Evolutionary conservation across 768 basidiomycete genomes (phyloP), one percentile per base, ranked within the genome.

Genomic region (Sporobolomyces pararoseus): DNA sequence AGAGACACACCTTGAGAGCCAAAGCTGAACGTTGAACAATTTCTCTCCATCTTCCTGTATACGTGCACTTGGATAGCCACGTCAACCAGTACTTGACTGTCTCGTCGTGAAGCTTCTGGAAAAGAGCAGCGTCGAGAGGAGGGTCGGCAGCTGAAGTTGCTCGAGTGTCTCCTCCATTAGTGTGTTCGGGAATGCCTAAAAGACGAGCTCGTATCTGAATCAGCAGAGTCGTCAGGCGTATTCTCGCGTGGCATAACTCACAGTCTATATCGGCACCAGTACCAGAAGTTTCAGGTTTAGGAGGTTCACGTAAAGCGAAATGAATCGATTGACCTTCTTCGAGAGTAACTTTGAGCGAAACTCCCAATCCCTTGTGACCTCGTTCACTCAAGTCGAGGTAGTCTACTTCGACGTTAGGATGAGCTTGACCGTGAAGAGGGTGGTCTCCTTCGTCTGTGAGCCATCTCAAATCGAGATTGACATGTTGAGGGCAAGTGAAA

Each of bases 11-110:
- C 80, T 98, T 98, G 71, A 97, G 82, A 0, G 92, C 90, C n/a
- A 97, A 83, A 1, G 92, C 95, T 66, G 90, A 92, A 29, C 94
- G 86, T 76, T 91, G 86, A 7, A 98, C 93, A 3, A 89, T 87
- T 79, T 99, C 96, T 75, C 94, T 89, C 96, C 96, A 99, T 21
- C 91, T 85, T 0, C 95, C 96, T 19, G 84, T 84, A 79, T 99
- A 99, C 0, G 89, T 91, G 39, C 89, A 91, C 73, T 85, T 84
- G n/a, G 85, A 83, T 75, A 96, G 88, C 94, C 94, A 97, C 27
- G 85, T 81, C 70, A 86, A 86, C 93, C 93, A 97, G 78, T 89
- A 96, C 31, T 80, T 79, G 71, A 87, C 87, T 5, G 94, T 96
- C 7, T 85, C 84, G 85, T 83, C 81, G 17, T 62, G 65, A 39